Evolutionary conservation across 2,329 filamentous ascomycete genomes (phyloP), one percentile per base, ranked within the genome.

Genomic region (Diaporthe longicolla): DNA sequence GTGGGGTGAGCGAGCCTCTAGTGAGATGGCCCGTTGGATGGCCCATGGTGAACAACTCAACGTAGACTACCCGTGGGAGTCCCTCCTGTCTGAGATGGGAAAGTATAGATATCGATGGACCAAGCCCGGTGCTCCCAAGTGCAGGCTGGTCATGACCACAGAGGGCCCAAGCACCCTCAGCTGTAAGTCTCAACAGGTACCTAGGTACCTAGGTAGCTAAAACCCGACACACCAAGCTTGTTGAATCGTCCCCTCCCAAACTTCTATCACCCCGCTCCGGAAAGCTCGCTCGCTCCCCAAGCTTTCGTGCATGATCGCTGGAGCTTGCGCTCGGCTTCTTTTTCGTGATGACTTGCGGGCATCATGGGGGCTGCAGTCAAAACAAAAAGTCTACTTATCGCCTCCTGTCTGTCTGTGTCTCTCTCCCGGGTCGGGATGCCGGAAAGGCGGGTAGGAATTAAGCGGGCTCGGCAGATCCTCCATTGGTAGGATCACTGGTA

Each of bases 261-360:
- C 63, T 43, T 37, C 45, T n/a, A 6, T 43, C 63, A 66, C 45
- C 63, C 63, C 63, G 63, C 63, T 40, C 32, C 45, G 21, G 45
- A 52, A 66, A 66, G 63, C 43, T 66, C 52, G 63, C 43, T 66
- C 52, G 29, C 29, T 35, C 21, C 63, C 63, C 29, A 66, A 52
- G 32, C 63, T 24, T 21, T 29, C 29, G 29, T 35, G 61, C 61
- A n/a, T n/a, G 32, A 21, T 24, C 43, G 29, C 61, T 43, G 37
- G 61, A 66, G 61, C 45, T 52, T 66, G 61, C 29, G 61, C 61
- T 52, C 61, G 61, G 61, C 32, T 66, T 24, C 45, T 52, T 11
- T 43, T 6, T 35, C 7, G 9, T 37, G 45, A 52, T 37, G 63
- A 24, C 21, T 52, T 37, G 3, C 9, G 29, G 21, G 21, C 63